Percentiles rank a stretch among this genome's conserved stretches.
Conservation (phyloP, 1,284 basidiomycete genomes). For the Trichosporon ovoides region DNA sequence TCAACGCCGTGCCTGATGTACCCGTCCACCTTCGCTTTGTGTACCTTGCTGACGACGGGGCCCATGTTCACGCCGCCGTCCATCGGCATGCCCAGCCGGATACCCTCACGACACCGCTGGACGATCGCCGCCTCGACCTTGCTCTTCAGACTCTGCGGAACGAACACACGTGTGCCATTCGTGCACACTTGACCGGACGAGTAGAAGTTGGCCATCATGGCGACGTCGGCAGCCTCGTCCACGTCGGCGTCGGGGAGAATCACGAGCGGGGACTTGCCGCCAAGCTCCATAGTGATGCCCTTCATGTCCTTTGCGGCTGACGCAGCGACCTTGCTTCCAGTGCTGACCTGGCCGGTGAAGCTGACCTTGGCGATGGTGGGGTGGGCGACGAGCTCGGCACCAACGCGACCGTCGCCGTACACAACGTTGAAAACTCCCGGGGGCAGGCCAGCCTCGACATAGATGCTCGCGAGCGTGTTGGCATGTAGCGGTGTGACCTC, state of each 20-base stretch:
- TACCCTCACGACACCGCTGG: slow-evolving; percentile 15
- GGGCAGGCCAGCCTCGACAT: slow-evolving; percentile 17
- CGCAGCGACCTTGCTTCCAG: slow-evolving; percentile 15
- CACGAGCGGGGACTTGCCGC: slow-evolving; percentile 20
- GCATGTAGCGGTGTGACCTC: slow-evolving; percentile 20
- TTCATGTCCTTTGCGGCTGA: slow-evolving; percentile 17
- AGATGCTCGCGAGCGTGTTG: slow-evolving; percentile 17
- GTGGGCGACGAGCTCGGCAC: slow-evolving; percentile 17
- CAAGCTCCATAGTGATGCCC: slow-evolving; percentile 22
- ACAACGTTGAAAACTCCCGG: slow-evolving; percentile 20
- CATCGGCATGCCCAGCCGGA: slow-evolving; percentile 17
- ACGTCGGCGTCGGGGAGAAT: slow-evolving; percentile 19
- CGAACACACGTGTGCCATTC: slow-evolving; percentile 21
- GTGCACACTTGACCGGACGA: slow-evolving; percentile 20
- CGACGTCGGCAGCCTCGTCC: slow-evolving; percentile 19
- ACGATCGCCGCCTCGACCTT: slow-evolving; percentile 13
- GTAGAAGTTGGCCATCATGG: slow-evolving; percentile 23
- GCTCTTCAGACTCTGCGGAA: slow-evolving; percentile 11
- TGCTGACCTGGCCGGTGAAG: slow-evolving; percentile 20
- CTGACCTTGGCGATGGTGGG: slow-evolving; percentile 18
- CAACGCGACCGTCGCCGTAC: slow-evolving; percentile 16
- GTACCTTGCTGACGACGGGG: slow-evolving; percentile 16
- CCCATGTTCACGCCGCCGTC: slow-evolving; percentile 20
- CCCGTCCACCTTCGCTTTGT: slow-evolving; percentile 13
- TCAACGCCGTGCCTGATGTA: slow-evolving; percentile 18